Evolutionary conservation across 441 rosid species (phyloP).

Genomic region (Croton setiger): DNA sequence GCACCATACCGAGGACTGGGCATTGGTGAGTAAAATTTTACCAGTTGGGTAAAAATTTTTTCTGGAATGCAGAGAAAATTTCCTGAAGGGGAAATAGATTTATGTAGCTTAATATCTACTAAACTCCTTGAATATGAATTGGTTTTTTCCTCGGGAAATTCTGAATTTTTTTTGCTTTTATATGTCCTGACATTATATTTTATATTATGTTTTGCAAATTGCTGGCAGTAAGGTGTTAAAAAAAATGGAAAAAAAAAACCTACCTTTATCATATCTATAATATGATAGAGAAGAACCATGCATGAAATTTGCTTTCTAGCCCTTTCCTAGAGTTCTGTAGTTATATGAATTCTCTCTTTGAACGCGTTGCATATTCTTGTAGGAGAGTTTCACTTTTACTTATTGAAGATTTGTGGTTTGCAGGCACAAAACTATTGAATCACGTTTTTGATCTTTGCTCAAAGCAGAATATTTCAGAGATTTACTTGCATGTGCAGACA

Average conservation of each 20-base stretch:
- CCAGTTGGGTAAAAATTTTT: neutral
- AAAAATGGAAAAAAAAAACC: constrained; percentile 4
- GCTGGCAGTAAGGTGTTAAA: neutral
- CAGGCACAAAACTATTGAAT: constrained; percentile 82
- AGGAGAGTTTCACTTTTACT: constrained; percentile 4
- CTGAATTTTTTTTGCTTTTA: neutral
- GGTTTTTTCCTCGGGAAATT: neutral
- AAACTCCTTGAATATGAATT: neutral
- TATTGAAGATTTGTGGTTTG: constrained; percentile 25
- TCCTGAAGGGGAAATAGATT: neutral
- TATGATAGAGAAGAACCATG: neutral
- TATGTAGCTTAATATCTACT: neutral
- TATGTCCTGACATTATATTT: neutral
- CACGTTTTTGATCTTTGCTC: constrained; percentile 76
- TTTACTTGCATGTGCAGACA: constrained; percentile 95
- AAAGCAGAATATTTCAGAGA: constrained; percentile 66
- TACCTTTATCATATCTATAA: neutral
- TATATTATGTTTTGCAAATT: constrained; percentile 1
- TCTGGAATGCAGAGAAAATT: neutral
- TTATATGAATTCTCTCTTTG: neutral
- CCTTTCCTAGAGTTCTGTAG: too few relatives aligned
- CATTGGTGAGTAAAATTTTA: constrained; percentile 56
- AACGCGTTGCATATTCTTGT: neutral
- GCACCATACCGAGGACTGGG: constrained; percentile 98
- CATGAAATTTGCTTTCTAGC: neutral